Percentiles rank a stretch among this genome's conserved stretches.
Evolutionary conservation across 2,329 filamentous ascomycete species (phyloP).

Genomic region (Coniochaeta sp.): DNA sequence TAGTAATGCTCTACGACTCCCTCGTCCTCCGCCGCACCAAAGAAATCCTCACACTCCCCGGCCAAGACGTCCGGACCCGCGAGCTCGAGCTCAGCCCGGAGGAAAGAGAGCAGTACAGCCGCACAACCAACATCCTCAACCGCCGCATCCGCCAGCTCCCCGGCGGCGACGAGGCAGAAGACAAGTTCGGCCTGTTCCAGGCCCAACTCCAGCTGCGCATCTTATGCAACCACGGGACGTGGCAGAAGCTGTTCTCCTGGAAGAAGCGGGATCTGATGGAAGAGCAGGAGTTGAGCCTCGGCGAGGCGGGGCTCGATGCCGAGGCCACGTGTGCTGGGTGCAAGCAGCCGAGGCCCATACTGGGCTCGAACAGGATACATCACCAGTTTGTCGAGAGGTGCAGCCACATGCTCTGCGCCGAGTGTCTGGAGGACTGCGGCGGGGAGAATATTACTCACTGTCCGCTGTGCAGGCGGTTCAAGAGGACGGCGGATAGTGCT

Average conservation of each 20-base stretch:
- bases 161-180: conserved; percentile 18
- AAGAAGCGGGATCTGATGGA: conserved; percentile 24
- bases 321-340: conserved; percentile 22
- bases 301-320: conserved; percentile 13
- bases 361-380: conserved; percentile 13
- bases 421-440: conserved; percentile 18
- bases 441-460: conserved; percentile 10
- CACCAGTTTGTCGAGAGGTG: conserved; percentile 18
- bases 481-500: background rate
- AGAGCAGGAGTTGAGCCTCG: conserved; percentile 21
- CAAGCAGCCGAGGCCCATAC: conserved; percentile 25
- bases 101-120: conserved; percentile 24
- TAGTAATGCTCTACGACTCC: conserved; percentile 26
- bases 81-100: conserved; percentile 23
- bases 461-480: conserved; percentile 13
- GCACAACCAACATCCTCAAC: conserved; percentile 28
- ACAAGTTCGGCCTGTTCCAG: conserved; percentile 37
- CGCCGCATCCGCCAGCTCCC: conserved; percentile 30
- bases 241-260: conserved; percentile 37
- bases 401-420: conserved; percentile 22
- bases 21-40: conserved; percentile 35
- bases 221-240: conserved; percentile 43
- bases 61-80: conserved; percentile 14
- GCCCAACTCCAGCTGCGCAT: conserved; percentile 37
- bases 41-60: conserved; percentile 30